phyloP scores from a whole-genome alignment of 352 stramenopile species.

The Phytopythium oedochilum region DNA sequence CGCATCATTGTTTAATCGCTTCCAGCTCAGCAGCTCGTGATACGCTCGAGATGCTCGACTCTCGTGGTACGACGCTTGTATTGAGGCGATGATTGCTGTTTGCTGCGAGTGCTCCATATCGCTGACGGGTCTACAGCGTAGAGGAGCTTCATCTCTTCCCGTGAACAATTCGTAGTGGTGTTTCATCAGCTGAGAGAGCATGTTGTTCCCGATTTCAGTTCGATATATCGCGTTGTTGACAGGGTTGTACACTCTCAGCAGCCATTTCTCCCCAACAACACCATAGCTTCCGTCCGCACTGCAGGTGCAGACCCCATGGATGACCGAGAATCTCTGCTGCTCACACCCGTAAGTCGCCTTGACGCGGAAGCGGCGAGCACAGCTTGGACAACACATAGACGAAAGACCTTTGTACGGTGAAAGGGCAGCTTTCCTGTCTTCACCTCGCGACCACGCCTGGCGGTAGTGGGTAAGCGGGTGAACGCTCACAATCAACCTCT shows the following conservation, averaged over 20 bases:
- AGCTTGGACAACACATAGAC: conserved; percentile 39
- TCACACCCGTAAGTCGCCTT: conserved; percentile 18
- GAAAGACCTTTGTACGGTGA: conserved; percentile 2
- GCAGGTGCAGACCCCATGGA: conserved; percentile 41
- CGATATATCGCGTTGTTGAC: conserved; percentile 47
- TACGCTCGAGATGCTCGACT: conserved; percentile 13
- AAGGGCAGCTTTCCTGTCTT: neutral
- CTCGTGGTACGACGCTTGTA: conserved; percentile 19
- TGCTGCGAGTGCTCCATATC: conserved; percentile 15
- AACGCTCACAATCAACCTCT: conserved; percentile 54
- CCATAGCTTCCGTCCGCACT: conserved; percentile 19
- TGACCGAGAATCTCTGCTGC: conserved; percentile 23
- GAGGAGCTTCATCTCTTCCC: too few species aligned
- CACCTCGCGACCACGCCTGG: neutral
- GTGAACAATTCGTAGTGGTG: neutral
- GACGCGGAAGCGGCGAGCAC: conserved; percentile 43
- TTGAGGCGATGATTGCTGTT: conserved; percentile 8
- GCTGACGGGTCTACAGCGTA: conserved; percentile 12
- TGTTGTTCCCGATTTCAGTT: conserved; percentile 32
- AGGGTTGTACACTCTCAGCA: conserved; percentile 69
- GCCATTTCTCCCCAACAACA: conserved; percentile 23
- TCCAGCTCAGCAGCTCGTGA: conserved; percentile 31
- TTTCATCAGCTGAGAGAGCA: conserved; percentile 40
- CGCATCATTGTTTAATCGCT: conserved; percentile 28
- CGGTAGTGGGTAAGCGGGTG: conserved; percentile 29